Conservation (phyloP, 2,329 filamentous ascomycete genomes). For the Ramichloridium luteum region DNA sequence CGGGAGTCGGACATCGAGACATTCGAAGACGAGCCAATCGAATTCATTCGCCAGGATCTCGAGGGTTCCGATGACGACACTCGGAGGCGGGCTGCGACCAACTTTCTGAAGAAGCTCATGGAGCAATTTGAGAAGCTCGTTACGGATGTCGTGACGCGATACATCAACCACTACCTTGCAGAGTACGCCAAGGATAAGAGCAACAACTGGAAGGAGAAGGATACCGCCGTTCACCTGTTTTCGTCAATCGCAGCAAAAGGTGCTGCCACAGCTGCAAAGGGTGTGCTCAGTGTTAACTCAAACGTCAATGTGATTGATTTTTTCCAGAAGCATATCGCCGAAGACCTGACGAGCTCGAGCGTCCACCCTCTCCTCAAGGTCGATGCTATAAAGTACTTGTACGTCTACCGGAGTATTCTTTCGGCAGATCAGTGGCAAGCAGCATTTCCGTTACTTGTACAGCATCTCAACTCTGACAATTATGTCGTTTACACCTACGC, state of each 20-base stretch:
- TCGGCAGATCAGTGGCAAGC: slow-evolving; percentile 85
- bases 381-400: slow-evolving; percentile 95
- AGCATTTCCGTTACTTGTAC: slow-evolving; percentile 78
- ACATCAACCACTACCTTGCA: slow-evolving; percentile 72
- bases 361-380: slow-evolving; percentile 84
- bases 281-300: slow-evolving; percentile 75
- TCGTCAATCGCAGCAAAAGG: slow-evolving; percentile 89
- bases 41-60: slow-evolving; percentile 89
- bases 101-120: slow-evolving; percentile 81
- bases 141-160: slow-evolving; percentile 73
- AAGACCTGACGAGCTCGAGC: slow-evolving; percentile 64
- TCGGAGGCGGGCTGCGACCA: slow-evolving; percentile 77
- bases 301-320: slow-evolving; percentile 77
- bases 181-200: slow-evolving; percentile 56
- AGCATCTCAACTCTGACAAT: slow-evolving; percentile 77
- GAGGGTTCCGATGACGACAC: slow-evolving; percentile 96
- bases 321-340: slow-evolving; percentile 83
- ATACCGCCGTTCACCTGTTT: slow-evolving; percentile 95
- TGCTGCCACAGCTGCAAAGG: slow-evolving; percentile 70
- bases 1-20: slow-evolving; percentile 89
- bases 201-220: slow-evolving; percentile 89
- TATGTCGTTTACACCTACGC: slow-evolving; percentile 98
- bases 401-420: slow-evolving; percentile 90
- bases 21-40: slow-evolving; percentile 97
- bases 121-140: slow-evolving; percentile 79